phyloP scores from a whole-genome alignment of 768 basidiomycete species.

The Paxillus ammoniavirescens region DNA sequence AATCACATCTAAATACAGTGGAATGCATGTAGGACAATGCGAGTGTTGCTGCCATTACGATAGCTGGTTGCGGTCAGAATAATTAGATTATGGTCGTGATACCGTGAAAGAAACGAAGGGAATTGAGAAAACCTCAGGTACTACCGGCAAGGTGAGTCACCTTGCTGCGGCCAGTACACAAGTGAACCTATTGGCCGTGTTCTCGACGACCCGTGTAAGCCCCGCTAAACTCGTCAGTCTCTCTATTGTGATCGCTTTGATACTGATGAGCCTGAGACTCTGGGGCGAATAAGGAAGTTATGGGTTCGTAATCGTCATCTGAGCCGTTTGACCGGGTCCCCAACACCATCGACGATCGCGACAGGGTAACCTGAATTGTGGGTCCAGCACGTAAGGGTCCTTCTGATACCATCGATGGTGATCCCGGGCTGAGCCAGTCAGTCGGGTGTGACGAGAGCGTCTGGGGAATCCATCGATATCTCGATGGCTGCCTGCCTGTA shows the following conservation, averaged over 20 bases:
- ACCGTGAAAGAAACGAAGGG: slow-evolving; percentile 14
- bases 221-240: slow-evolving; percentile 11
- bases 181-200: background rate
- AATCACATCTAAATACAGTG: slow-evolving; percentile 17
- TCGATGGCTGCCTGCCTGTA: slow-evolving; percentile 34
- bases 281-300: slow-evolving; percentile 27
- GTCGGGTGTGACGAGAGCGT: slow-evolving; percentile 30
- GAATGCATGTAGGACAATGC: slow-evolving; percentile 10
- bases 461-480: slow-evolving; percentile 42
- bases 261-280: slow-evolving; percentile 31
- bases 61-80: background rate
- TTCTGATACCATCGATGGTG: slow-evolving; percentile 13
- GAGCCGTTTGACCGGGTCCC: slow-evolving; percentile 32
- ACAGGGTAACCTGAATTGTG: slow-evolving; percentile 35
- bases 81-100: slow-evolving; percentile 14
- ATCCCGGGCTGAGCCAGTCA: slow-evolving; percentile 24
- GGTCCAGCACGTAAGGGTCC: slow-evolving; percentile 27
- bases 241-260: slow-evolving; percentile 24
- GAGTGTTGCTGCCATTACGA: background rate
- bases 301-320: slow-evolving; percentile 32
- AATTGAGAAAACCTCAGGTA: background rate
- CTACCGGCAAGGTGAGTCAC: background rate
- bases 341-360: slow-evolving; percentile 28
- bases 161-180: background rate
- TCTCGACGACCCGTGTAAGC: slow-evolving; percentile 12